phyloP scores from a whole-genome alignment of 2,329 filamentous ascomycete genomes.

The Alternaria sp. region DNA sequence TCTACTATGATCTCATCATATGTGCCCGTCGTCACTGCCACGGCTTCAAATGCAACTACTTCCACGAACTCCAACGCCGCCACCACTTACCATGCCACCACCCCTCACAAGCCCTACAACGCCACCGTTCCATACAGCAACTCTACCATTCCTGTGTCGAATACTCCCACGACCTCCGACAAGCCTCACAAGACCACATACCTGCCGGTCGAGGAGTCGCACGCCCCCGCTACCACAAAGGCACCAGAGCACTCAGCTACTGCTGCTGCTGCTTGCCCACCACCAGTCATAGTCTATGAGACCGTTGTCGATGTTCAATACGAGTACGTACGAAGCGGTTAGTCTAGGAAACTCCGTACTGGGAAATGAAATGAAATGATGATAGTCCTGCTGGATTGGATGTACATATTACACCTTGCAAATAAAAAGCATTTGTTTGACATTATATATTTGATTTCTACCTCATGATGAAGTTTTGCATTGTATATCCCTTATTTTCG shows the following conservation, averaged over 20 bases:
- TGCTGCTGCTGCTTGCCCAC: conserved; percentile 5
- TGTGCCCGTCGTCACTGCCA: conserved; percentile 7
- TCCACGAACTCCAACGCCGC: background rate
- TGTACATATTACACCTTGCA: conserved; percentile 5
- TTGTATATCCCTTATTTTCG: background rate
- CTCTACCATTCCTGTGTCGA: conserved; percentile 9
- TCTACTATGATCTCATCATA: conserved; percentile 12
- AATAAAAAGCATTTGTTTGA: background rate
- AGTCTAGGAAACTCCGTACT: background rate
- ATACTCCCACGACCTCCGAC: background rate
- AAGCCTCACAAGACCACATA: conserved; percentile 15
- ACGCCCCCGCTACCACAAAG: conserved; percentile 7
- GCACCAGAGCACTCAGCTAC: conserved; percentile 9
- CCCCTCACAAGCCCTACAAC: conserved; percentile 6
- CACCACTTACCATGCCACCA: conserved; percentile 5
- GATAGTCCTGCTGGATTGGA: background rate
- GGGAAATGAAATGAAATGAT: no score
- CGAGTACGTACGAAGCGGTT: background rate
- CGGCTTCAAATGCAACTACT: conserved; percentile 2
- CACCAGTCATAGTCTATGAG: conserved; percentile 10
- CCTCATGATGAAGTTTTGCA: background rate
- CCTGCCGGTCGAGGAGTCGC: conserved; percentile 3
- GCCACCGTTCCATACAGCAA: conserved; percentile 8
- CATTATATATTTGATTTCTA: no score
- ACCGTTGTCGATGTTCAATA: conserved; percentile 6